Evolutionary conservation across 192 early-diverging fungal species (phyloP).

Genomic region (Chytriomyces hyalinus): DNA sequence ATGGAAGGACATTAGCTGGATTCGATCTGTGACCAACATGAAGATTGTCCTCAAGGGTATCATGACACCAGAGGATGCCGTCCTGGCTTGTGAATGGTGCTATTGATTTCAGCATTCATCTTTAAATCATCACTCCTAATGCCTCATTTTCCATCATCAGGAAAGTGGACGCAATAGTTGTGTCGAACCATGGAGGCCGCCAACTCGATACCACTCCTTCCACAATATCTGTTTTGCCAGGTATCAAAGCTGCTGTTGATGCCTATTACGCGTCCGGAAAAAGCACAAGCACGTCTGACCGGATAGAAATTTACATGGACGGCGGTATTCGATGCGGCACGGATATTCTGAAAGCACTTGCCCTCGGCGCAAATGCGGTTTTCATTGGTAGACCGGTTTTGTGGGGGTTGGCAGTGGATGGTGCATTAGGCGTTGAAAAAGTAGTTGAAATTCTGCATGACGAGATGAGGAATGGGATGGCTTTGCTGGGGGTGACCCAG

Average conservation of each 20-base stretch:
- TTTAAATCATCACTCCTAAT: not conserved
- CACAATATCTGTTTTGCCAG: conserved; percentile 24
- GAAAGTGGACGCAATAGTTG: conserved; percentile 14
- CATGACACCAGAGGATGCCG: conserved; percentile 41
- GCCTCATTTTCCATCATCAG: not conserved
- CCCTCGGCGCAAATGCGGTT: conserved; percentile 37
- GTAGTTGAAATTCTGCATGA: conserved; percentile 23
- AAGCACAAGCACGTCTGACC: not conserved
- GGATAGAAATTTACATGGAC: conserved; percentile 31
- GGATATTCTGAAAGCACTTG: conserved; percentile 44
- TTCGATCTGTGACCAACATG: conserved; percentile 22
- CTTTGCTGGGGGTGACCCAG: conserved; percentile 6
- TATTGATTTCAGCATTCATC: not conserved
- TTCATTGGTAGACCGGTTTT: conserved; percentile 37
- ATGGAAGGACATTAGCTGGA: conserved; percentile 38
- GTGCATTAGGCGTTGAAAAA: conserved; percentile 30
- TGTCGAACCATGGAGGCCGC: conserved; percentile 41
- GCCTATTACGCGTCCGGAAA: not conserved
- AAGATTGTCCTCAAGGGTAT: conserved; percentile 42
- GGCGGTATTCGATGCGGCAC: conserved; percentile 40
- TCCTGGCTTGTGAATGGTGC: conserved; percentile 36
- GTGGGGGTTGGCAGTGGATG: conserved; percentile 25
- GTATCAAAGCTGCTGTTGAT: conserved; percentile 11
- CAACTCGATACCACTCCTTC: conserved; percentile 36
- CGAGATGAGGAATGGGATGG: conserved; percentile 20